phyloP scores from a whole-genome alignment of 345 rosid genomes.

The Arabidopsis suecica region DNA sequence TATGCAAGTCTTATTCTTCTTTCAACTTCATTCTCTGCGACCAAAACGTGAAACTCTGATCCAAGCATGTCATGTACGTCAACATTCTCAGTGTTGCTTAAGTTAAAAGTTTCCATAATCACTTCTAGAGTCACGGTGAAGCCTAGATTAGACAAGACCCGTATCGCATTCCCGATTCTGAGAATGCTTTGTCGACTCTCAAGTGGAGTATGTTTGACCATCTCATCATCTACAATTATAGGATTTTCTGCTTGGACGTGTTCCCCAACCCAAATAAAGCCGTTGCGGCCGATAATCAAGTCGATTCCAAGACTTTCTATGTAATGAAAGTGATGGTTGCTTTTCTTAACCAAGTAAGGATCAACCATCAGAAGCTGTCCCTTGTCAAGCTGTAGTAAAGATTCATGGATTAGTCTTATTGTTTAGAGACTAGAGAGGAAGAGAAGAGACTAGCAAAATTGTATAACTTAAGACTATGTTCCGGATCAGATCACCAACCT shows the following conservation, averaged over 20 bases:
- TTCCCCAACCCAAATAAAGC: constrained; percentile 91
- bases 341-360: constrained; percentile 79
- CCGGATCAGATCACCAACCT: constrained; percentile 54
- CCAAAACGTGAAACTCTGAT: constrained; percentile 3
- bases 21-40: not conserved
- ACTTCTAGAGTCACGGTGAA: constrained; percentile 12
- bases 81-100: not conserved
- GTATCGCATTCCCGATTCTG: constrained; percentile 73
- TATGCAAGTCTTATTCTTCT: not conserved
- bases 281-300: constrained; percentile 84
- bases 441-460: not conserved
- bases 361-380: constrained; percentile 72
- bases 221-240: constrained; percentile 24
- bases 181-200: constrained; percentile 60
- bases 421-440: not conserved
- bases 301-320: constrained; percentile 67
- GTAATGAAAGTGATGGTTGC: constrained; percentile 77
- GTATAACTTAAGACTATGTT: not conserved
- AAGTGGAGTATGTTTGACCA: too few species aligned
- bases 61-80: not conserved
- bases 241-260: constrained; percentile 62
- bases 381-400: constrained; percentile 62
- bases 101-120: not conserved
- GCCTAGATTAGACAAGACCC: constrained; percentile 46
- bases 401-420: not conserved